Evolutionary conservation across 2,329 filamentous ascomycete species (phyloP), one percentile per base, ranked within the genome.

Genomic region (Sporothrix mexicana): DNA sequence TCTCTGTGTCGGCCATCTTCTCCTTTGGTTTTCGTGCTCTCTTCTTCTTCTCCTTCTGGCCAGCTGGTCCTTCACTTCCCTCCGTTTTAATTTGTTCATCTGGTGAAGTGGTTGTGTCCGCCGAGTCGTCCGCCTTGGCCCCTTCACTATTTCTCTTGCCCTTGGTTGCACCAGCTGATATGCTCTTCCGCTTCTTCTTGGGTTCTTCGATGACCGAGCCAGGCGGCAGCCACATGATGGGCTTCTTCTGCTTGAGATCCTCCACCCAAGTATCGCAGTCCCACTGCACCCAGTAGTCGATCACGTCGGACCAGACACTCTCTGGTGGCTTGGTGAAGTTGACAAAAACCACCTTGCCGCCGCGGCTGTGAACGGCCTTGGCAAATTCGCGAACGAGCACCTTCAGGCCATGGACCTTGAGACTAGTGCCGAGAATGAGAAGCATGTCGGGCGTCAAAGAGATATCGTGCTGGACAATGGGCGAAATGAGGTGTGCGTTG

Each of bases 211-310:
- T 73, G 6, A 82, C 78, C 1, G 83, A 80, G 0, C 83, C 83
- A 0, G 84, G 84, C 0, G 85, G 85, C 72, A 88, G 80, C 89
- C 89, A 92, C 3, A 92, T 81, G 66, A 86, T 85, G 1, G 88
- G 87, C 72, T 90, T 85, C 70, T 88, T 86, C 69, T 82, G 80
- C 74, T 87, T 88, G 71, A 93, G 79, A 77, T 92, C 89, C 10
- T 85, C 80, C 0, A 93, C 90, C 91, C 91, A 93, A 3, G 88
- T 88, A 76, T 93, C 91, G 74, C 91, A 93, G 77, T 93, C 91
- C 90, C 90, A 92, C 75, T 91, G 86, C 0, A 93, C 86, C 88
- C 91, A 93, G 74, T 90, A 92, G 80, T 93, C 91, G 70, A 93
- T 91, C 0, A 92, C 82, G 71, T 92, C 91, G 0, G 90, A 88